These are phyloP conservation scores for Tetracladium setigerum DNA, from an alignment of 495 filamentous ascomycete genomes.

Conservation along the genomic window DNA sequence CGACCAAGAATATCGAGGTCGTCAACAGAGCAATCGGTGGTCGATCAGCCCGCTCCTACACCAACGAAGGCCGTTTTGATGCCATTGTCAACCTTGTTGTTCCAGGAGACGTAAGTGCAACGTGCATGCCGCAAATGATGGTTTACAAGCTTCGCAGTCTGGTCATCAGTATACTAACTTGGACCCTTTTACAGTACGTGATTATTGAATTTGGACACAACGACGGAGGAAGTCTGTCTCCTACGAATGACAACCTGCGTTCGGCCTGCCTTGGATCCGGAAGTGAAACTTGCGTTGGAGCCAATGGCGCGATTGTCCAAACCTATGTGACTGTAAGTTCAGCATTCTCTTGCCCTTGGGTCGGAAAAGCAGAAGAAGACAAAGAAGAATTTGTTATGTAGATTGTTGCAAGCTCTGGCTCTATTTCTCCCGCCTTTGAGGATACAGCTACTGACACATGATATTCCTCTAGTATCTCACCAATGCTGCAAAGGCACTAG, in stretches of 20 bases:
- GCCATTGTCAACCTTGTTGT: slow-evolving; percentile 39
- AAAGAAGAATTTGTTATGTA: too few species aligned
- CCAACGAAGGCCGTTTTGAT: slow-evolving; percentile 51
- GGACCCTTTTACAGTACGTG: slow-evolving; percentile 25
- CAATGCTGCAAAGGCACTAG: slow-evolving; percentile 42
- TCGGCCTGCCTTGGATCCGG: slow-evolving; percentile 49
- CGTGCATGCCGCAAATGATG: too few species aligned
- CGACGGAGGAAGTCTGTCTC: slow-evolving; percentile 50
- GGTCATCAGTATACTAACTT: too few species aligned
- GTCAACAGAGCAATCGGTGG: slow-evolving; percentile 53
- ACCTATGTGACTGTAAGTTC: slow-evolving; percentile 12
- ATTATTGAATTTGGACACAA: slow-evolving; percentile 62
- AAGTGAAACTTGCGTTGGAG: slow-evolving; percentile 41
- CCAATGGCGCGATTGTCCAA: slow-evolving; percentile 12
- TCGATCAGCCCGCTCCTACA: slow-evolving; percentile 53
- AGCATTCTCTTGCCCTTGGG: too few species aligned
- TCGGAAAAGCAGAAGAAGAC: slow-evolving; percentile 29
- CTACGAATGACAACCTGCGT: slow-evolving; percentile 47
- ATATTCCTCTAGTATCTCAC: slow-evolving; percentile 43
- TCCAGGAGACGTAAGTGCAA: slow-evolving; percentile 35
- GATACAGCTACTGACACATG: too few species aligned
- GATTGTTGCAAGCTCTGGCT: too few species aligned
- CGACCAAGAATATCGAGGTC: slow-evolving; percentile 35
- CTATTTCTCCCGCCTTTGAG: too few species aligned
- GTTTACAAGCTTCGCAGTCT: too few species aligned